Conservation (phyloP, 805 yeast species). For the Candida glaebosa region DNA sequence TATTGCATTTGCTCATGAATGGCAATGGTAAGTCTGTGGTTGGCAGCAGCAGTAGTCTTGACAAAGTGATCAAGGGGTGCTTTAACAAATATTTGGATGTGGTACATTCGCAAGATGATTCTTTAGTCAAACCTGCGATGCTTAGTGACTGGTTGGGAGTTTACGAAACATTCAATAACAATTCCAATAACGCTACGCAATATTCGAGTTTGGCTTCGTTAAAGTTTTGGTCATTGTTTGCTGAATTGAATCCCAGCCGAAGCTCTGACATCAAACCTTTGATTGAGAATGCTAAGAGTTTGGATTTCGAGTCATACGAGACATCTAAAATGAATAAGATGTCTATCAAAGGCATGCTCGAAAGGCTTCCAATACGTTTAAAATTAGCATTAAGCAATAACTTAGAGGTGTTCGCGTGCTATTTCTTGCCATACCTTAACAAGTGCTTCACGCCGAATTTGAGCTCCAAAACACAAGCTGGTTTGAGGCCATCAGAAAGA, state of each 20-base stretch:
- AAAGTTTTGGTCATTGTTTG: slow-evolving; percentile 62
- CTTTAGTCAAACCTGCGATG: slow-evolving; percentile 53
- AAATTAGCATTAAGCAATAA: slow-evolving; percentile 24
- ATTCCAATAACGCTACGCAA: slow-evolving; percentile 38
- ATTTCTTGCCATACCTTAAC: slow-evolving; percentile 33
- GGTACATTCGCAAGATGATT: slow-evolving; percentile 59
- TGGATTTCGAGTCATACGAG: slow-evolving; percentile 42
- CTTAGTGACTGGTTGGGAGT: slow-evolving; percentile 77
- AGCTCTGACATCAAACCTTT: slow-evolving; percentile 14
- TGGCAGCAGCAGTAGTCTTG: slow-evolving; percentile 43
- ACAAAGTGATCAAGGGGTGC: slow-evolving; percentile 68
- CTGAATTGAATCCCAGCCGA: slow-evolving; percentile 47
- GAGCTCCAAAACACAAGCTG: slow-evolving; percentile 18
- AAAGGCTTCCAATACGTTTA: slow-evolving; percentile 24
- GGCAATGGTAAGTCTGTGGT: slow-evolving; percentile 34
- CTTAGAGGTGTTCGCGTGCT: slow-evolving; percentile 21
- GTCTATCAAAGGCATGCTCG: slow-evolving; percentile 25
- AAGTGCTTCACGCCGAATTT: slow-evolving; percentile 28
- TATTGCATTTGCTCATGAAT: slow-evolving; percentile 44
- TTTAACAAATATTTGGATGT: slow-evolving; percentile 62
- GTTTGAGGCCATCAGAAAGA: slow-evolving; percentile 27
- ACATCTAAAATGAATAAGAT: slow-evolving; percentile 28
- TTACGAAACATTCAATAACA: slow-evolving; percentile 52
- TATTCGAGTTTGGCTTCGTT: slow-evolving; percentile 58
- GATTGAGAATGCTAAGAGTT: slow-evolving; percentile 27